Evolutionary conservation across 2,329 filamentous ascomycete genomes (phyloP), one percentile per base, ranked within the genome.

Genomic region (Diaporthe aspalathi): DNA sequence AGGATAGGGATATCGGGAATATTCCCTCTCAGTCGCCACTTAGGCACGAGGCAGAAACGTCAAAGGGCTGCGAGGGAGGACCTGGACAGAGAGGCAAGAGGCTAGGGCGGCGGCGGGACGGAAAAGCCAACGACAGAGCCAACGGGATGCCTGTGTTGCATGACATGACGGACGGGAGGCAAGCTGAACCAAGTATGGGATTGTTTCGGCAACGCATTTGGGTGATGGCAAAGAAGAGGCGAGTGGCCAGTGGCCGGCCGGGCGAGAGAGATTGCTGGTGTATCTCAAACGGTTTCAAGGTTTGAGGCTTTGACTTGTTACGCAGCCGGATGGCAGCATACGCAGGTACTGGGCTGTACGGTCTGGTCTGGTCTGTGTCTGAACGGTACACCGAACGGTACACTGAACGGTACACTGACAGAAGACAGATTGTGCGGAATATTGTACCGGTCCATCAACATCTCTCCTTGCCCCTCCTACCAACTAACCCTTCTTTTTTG

Each of bases 211-310:
- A 60, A 38, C 27, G 32, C 32, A 35, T n/a, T n/a, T n/a, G n/a
- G 32, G 22, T 49, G 60, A 32, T 49, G 60, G 40, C 16, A 35
- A 16, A 38, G 12, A 49, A 49, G 43, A 63, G 43, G 57, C 32
- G 57, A 63, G 57, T 63, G 57, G 57, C 27, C n/a, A n/a, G n/a
- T n/a, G n/a, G n/a, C n/a, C n/a, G n/a, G n/a, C n/a, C n/a, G n/a
- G n/a, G n/a, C n/a, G 20, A 32, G 57, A 63, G 57, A 63, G n/a
- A 63, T 63, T 63, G 27, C 57, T 22, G 40, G 32, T 49, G 12
- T 35, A 49, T 49, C 43, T 63, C 40, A 47, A 63, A 49, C 43
- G 17, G 57, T 63, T 50, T 63, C 60, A 63, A 24, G 60, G 29
- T 63, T 63, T 49, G 60, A 32, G 57, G 43, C 20, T 47, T 35